Evolutionary conservation across 2,329 filamentous ascomycete species (phyloP), one percentile per base, ranked within the genome.

Genomic region (Aspergillus sp.): DNA sequence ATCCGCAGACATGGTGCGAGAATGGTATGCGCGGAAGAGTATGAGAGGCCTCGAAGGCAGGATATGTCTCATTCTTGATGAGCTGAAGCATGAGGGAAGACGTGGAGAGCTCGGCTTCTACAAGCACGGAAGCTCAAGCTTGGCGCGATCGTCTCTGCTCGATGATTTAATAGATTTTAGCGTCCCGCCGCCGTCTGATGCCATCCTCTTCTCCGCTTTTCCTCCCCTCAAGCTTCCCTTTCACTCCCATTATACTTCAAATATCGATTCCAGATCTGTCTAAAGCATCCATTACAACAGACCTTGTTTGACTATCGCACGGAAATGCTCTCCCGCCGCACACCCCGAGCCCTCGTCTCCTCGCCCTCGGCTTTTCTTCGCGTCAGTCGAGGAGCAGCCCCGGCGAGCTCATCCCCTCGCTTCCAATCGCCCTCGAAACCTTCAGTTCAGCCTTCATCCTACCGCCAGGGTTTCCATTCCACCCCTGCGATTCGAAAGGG

Each of bases 401-500:
- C 63, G 45, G 54, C 61, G 49, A 54, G 60, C 47, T 19, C 63
- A 46, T 47, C 59, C 50, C 64, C 60, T 59, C 70, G 74, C 23
- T 34, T 53, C 59, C 54, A 47, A 51, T 57, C 59, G 47, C 49
- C 54, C 51, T 64, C 47, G 56, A 65, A 23, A 15, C 13, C 31
- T n/a, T 7, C 34, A 22, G 22, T n/a, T 30, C 61, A 46, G n/a
- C 53, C 57, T 51, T 34, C 53, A 52, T 28, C 64, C 54, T 60
- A 54, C 54, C 58, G 59, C 58, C 69, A 72, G 17, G 57, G 58
- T 23, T 76, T 81, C 68, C 80, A 79, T 51, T 73, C 69, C 2
- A 78, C 76, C 23, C 64, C 69, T 19, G 57, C 73, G 34, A 61
- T 66, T 46, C 68, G 65, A 66, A 83, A 84, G 69, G 85, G 85